Base-by-base conservation (phyloP, 257 asterid species). In the Eustoma russellianum region DNA sequence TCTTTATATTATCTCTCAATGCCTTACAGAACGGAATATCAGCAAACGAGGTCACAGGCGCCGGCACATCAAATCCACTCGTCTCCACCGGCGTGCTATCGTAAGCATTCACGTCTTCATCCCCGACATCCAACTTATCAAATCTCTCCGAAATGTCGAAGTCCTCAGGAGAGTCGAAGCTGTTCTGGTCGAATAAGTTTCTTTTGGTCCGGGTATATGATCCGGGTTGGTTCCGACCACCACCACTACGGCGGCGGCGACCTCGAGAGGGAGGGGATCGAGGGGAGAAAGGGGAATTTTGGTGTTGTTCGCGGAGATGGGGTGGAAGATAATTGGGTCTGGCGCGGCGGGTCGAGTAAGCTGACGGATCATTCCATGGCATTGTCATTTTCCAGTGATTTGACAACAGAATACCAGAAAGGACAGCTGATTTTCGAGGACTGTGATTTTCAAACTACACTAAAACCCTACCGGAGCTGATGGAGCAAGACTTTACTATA, bases 51-150 rank as follows among this genome's bases (percentile, higher is more conserved):
- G 68, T 44, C 73, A 66, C 89, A n/a, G 89, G 76, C 3, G 77
- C 61, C 9, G 95, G 89, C 7, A 85, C 62, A 63, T 82, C 77
- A 12, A 7, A 47, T 40, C 95, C 95, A 7, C 75, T 76, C 1
- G 71, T 75, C 63, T 80, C 83, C 59, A 82, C 95, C 49, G 73
- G 70, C 5, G 61, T 61, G 19, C 63, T 77, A 0, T 51, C 73
- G 43, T 61, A 57, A 38, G 73, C 70, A 50, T 35, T 17, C 17
- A n/a, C 50, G 12, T 38, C 43, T 1, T 59, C 56, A 5, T 65
- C 78, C 1, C 17, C 41, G 5, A 61, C 48, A 18, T 61, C 69
- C 17, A 77, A 69, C 43, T 66, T 74, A 17, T 71, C 72, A 53
- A 72, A 62, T 45, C 63, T 71, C 17, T 70, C 40, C 0, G 55